phyloP scores from a whole-genome alignment of 1,284 basidiomycete genomes.

The Cutaneotrichosporon sp. region DNA sequence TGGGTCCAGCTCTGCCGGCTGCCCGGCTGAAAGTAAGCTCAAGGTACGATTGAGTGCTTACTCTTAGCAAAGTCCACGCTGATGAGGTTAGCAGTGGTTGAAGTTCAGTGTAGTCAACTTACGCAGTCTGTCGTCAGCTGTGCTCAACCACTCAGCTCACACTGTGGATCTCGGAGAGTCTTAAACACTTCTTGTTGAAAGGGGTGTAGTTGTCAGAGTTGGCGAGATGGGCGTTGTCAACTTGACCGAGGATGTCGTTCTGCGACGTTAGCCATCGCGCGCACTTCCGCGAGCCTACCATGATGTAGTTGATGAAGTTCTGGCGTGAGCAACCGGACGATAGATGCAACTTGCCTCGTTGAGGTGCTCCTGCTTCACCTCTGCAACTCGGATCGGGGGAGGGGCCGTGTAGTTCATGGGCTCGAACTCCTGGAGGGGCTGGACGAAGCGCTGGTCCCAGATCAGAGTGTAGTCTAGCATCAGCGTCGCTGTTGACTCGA shows the following conservation, averaged over 20 bases:
- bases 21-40: slow-evolving; percentile 36
- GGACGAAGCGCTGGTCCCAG: slow-evolving; percentile 51
- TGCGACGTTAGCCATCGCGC: slow-evolving; percentile 13
- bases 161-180: slow-evolving; percentile 43
- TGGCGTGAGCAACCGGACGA: slow-evolving; percentile 16
- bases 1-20: slow-evolving; percentile 39
- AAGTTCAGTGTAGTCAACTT: slow-evolving; percentile 14
- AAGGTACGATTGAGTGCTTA: slow-evolving; percentile 11
- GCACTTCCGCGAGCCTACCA: slow-evolving; percentile 21
- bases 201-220: slow-evolving; percentile 36
- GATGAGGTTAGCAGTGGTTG: background rate
- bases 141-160: slow-evolving; percentile 25
- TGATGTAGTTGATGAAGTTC: slow-evolving; percentile 50
- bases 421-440: slow-evolving; percentile 30
- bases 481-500: background rate
- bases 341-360: slow-evolving; percentile 38
- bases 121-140: slow-evolving; percentile 42
- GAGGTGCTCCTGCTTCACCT: slow-evolving; percentile 45
- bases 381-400: slow-evolving; percentile 34
- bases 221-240: slow-evolving; percentile 51
- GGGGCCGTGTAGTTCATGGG: slow-evolving; percentile 51
- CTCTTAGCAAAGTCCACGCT: slow-evolving; percentile 55
- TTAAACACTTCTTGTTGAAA: slow-evolving; percentile 25
- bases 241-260: slow-evolving; percentile 52
- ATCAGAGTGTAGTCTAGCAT: slow-evolving; percentile 49